phyloP scores from a whole-genome alignment of 2,329 filamentous ascomycete genomes.

The Lasiodiplodia gonubiensis region DNA sequence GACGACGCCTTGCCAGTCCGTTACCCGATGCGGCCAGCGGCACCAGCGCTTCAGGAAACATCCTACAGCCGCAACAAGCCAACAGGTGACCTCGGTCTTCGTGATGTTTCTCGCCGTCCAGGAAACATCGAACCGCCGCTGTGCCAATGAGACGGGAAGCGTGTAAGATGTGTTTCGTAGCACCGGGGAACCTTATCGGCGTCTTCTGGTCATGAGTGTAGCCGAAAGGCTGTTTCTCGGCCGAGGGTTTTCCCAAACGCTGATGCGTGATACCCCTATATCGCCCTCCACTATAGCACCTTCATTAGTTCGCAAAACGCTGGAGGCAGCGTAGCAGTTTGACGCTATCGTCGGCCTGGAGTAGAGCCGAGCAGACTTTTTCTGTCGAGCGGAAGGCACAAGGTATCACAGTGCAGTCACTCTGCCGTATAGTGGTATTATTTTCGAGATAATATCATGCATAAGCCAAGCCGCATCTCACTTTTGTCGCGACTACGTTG shows the following conservation, averaged over 20 bases:
- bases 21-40: background rate
- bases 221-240: conserved; percentile 3
- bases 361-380: background rate
- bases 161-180: conserved; percentile 14
- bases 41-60: conserved; percentile 7
- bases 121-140: conserved; percentile 1
- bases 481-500: conserved; percentile 27
- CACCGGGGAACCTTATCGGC: conserved; percentile 12
- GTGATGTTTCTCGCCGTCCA: conserved; percentile 9
- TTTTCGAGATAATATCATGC: conserved; percentile 27
- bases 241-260: conserved; percentile 13
- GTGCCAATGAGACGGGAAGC: conserved; percentile 7
- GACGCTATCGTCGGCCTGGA: conserved; percentile 6
- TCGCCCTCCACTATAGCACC: conserved; percentile 1
- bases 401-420: background rate
- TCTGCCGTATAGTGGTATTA: conserved; percentile 17
- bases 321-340: conserved; percentile 9
- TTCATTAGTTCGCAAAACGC: background rate
- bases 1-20: conserved; percentile 3
- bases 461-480: conserved; percentile 26
- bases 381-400: background rate
- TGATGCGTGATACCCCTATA: conserved; percentile 19
- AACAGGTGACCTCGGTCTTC: background rate
- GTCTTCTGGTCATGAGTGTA: background rate
- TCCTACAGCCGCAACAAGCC: background rate